These are phyloP conservation scores for Persicaria maculosa DNA, from an alignment of 148 eudicot genomes.

Conservation along the genomic window DNA sequence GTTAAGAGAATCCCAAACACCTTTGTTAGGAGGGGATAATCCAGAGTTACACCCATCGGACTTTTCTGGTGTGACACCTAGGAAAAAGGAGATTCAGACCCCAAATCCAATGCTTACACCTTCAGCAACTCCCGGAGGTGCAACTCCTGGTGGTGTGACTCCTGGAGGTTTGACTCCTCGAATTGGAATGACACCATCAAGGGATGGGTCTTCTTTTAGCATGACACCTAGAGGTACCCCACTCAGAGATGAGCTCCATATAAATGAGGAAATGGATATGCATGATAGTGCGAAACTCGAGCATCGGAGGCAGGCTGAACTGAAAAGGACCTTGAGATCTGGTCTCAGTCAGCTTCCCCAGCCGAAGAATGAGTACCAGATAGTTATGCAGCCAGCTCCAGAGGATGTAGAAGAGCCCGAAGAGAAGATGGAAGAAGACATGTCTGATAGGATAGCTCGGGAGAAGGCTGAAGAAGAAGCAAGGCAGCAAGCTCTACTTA, in stretches of 20 bases:
- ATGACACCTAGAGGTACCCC: conserved; percentile 95
- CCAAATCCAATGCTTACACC: conserved; percentile 93
- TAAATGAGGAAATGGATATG: conserved; percentile 85
- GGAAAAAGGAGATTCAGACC: conserved; percentile 79
- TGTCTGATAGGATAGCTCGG: conserved; percentile 92
- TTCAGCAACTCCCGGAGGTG: conserved; percentile 71
- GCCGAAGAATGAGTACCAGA: conserved; percentile 93
- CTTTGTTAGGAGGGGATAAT: conserved; percentile 91
- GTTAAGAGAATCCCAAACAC: conserved; percentile 87
- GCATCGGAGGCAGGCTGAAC: conserved; percentile 68
- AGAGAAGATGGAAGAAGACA: conserved; percentile 92
- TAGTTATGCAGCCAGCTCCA: conserved; percentile 68
- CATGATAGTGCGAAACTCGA: conserved; percentile 74
- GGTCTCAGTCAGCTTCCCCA: conserved; percentile 84
- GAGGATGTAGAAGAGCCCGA: conserved; percentile 83
- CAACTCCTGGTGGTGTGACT: conserved; percentile 56
- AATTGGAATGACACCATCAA: conserved; percentile 82
- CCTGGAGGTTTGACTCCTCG: conserved; percentile 83
- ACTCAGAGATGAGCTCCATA: conserved; percentile 86
- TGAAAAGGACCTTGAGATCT: conserved; percentile 66
- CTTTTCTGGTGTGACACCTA: conserved; percentile 99
- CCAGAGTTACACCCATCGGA: conserved; percentile 96
- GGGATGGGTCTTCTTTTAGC: conserved; percentile 69
- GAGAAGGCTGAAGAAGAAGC: conserved; percentile 96
- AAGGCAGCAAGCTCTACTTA: conserved; percentile 67